Percentiles rank a stretch among this genome's conserved stretches.
phyloP scores from a whole-genome alignment of 139 green algal species.

The Haematococcus lacustris region DNA sequence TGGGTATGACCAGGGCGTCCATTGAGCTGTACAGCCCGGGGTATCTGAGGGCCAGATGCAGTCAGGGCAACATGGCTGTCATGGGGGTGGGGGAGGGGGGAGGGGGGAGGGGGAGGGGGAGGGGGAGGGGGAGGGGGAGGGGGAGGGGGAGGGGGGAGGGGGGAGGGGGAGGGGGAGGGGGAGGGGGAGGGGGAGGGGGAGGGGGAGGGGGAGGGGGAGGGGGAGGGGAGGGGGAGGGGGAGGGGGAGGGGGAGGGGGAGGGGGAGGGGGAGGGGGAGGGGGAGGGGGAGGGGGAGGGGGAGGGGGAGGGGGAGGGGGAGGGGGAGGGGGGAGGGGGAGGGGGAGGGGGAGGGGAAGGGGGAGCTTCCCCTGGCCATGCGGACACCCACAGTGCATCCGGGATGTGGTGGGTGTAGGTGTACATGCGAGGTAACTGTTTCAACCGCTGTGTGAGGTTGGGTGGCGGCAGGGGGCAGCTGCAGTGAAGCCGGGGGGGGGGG shows the following conservation, averaged over 20 bases:
- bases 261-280: background rate
- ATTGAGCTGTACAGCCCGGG: conserved; percentile 2
- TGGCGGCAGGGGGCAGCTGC: background rate
- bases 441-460: background rate
- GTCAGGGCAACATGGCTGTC: background rate
- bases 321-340: background rate
- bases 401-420: conserved; percentile 15
- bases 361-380: background rate
- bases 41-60: background rate
- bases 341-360: background rate
- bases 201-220: background rate
- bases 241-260: background rate
- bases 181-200: background rate
- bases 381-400: background rate
- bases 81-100: too few relatives aligned
- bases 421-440: conserved; percentile 21
- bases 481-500: background rate
- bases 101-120: background rate
- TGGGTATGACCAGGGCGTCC: conserved; percentile 54
- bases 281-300: background rate
- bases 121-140: background rate
- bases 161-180: background rate
- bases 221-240: background rate
- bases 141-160: background rate
- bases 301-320: background rate